Conservation (phyloP, 352 stramenopile species). For the Phytophthora fragariae region DNA sequence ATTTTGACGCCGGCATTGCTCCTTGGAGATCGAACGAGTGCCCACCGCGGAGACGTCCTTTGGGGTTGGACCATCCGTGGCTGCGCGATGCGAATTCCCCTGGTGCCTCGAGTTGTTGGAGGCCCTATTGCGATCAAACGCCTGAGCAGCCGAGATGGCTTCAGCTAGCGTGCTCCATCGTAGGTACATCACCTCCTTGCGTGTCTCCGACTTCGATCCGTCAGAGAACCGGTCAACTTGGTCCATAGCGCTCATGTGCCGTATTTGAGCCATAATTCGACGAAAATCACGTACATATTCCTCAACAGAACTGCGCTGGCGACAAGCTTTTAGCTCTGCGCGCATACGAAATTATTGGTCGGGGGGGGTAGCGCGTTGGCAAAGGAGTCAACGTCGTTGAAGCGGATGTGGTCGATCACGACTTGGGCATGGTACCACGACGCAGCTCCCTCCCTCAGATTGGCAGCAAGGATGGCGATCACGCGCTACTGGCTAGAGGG, state of each 20-base stretch:
- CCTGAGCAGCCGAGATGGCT: not conserved
- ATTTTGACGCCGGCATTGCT: not conserved
- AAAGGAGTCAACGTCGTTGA: not conserved
- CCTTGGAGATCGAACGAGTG: not conserved
- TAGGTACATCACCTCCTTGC: not conserved
- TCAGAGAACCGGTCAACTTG: not conserved
- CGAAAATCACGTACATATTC: not conserved
- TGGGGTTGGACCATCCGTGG: not conserved
- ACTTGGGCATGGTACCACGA: not conserved
- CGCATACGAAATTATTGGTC: not conserved
- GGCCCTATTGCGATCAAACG: not conserved
- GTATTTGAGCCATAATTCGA: not conserved
- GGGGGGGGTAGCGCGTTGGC: not conserved
- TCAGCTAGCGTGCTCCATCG: not conserved
- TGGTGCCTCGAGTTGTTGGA: not conserved
- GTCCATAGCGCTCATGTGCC: not conserved
- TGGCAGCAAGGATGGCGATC: not conserved
- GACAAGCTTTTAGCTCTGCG: not conserved
- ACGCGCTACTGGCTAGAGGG: not conserved
- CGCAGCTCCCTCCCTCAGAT: not conserved
- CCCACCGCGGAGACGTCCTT: not conserved
- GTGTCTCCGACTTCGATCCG: not conserved
- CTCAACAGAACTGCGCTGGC: not conserved
- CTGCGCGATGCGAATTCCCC: not conserved
- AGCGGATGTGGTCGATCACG: conserved; percentile 2